These are phyloP conservation scores for Fraxinus nigra DNA, from an alignment of 305 asterid species.

Conservation along the genomic window DNA sequence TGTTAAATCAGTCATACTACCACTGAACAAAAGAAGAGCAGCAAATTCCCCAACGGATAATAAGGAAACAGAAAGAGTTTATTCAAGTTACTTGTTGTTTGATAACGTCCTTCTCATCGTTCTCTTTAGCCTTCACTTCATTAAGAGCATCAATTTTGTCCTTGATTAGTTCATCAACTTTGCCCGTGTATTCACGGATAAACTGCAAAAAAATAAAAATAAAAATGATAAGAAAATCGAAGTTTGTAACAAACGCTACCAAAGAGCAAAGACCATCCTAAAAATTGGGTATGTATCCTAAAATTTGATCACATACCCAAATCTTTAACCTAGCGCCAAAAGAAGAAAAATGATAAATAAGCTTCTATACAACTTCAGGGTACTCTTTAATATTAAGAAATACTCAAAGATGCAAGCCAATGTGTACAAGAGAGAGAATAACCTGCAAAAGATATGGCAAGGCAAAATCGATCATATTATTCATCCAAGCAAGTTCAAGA, in stretches of 20 bases:
- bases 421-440: constrained; percentile 19
- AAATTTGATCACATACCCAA: background rate
- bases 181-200: constrained; percentile 91
- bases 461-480: constrained; percentile 96
- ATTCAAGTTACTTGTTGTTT: constrained; percentile 71
- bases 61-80: background rate
- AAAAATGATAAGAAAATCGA: background rate
- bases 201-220: constrained; percentile 47
- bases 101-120: constrained; percentile 82
- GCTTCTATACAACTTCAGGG: background rate
- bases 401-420: background rate
- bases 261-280: background rate
- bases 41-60: background rate
- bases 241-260: background rate
- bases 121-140: constrained; percentile 78
- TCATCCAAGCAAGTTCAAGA: constrained; percentile 97
- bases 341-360: background rate
- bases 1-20: background rate
- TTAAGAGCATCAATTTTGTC: constrained; percentile 77
- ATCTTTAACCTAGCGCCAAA: background rate
- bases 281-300: background rate
- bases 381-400: background rate
- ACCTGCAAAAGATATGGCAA: constrained; percentile 98
- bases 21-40: background rate
- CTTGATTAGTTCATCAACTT: constrained; percentile 91